Evolutionary conservation across 2,329 filamentous ascomycete genomes (phyloP).

Genomic region (Sporothrix luriei): DNA sequence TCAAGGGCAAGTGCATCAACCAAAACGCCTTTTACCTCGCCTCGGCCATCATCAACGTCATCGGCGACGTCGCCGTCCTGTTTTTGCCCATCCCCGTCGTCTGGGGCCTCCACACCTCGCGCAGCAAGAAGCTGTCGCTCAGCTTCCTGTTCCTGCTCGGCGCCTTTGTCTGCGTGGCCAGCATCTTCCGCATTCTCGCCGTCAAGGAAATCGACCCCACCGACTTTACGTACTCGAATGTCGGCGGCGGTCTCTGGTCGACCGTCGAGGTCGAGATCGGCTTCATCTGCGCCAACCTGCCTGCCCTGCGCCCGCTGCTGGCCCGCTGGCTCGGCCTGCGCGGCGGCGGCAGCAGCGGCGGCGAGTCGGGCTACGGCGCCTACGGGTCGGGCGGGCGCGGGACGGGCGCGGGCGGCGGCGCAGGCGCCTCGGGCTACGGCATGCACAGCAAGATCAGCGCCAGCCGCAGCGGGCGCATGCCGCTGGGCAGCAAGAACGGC

Average conservation of each 20-base stretch:
- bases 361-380: constrained; percentile 23
- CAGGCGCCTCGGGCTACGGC: constrained; percentile 15
- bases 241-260: constrained; percentile 33
- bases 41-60: constrained; percentile 34
- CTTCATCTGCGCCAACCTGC: constrained; percentile 35
- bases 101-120: constrained; percentile 41
- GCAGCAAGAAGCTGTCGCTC: constrained; percentile 40
- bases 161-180: constrained; percentile 35
- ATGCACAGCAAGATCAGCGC: constrained; percentile 33
- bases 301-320: constrained; percentile 31
- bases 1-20: constrained; percentile 30
- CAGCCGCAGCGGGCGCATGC: constrained; percentile 29
- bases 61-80: constrained; percentile 39
- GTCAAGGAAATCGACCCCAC: constrained; percentile 31
- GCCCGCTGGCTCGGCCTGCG: constrained; percentile 29
- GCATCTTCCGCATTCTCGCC: constrained; percentile 35
- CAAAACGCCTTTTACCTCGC: constrained; percentile 33
- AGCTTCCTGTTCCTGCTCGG: constrained; percentile 43
- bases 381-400: background rate
- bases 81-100: constrained; percentile 42
- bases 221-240: constrained; percentile 35
- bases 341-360: constrained; percentile 18
- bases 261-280: constrained; percentile 34
- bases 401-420: background rate
- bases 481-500: constrained; percentile 29